A percentile compares a stretch with the other conserved stretches of the same genome.
These are phyloP conservation scores for Talaromyces sp. DNA, from an alignment of 2,329 filamentous ascomycete genomes.

Conservation along the genomic window DNA sequence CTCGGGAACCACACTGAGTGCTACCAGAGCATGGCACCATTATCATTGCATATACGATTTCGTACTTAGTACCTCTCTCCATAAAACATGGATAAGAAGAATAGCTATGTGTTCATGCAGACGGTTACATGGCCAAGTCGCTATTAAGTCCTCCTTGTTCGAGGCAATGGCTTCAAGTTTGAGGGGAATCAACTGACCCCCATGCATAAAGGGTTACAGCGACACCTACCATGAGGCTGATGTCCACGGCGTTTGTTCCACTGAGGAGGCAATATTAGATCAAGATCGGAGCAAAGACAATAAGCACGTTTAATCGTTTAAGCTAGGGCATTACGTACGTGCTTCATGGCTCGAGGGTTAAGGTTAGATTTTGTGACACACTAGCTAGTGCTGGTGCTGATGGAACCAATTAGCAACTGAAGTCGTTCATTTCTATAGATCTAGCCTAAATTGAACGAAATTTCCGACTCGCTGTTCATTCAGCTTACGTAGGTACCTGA, in stretches of 20 bases:
- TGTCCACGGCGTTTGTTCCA: background rate
- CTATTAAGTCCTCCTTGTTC: background rate
- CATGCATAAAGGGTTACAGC: constrained; percentile 10
- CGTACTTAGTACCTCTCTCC: background rate
- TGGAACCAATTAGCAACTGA: background rate
- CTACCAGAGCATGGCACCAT: background rate
- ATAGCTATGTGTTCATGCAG: background rate
- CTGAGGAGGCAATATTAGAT: background rate
- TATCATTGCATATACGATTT: background rate
- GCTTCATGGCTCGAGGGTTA: background rate
- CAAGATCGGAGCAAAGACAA: background rate
- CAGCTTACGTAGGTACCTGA: background rate
- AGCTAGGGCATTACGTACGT: background rate
- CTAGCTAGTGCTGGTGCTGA: background rate
- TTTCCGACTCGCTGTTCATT: background rate
- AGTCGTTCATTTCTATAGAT: background rate
- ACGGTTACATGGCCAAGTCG: constrained; percentile 15
- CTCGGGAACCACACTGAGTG: background rate
- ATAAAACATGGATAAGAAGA: background rate
- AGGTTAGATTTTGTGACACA: background rate
- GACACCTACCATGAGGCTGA: background rate
- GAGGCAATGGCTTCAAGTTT: background rate
- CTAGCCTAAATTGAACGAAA: background rate
- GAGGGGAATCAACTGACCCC: constrained; percentile 2
- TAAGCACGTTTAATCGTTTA: background rate